Base-by-base conservation (phyloP, 106 monocot species). In the Amphibolis antarctica region DNA sequence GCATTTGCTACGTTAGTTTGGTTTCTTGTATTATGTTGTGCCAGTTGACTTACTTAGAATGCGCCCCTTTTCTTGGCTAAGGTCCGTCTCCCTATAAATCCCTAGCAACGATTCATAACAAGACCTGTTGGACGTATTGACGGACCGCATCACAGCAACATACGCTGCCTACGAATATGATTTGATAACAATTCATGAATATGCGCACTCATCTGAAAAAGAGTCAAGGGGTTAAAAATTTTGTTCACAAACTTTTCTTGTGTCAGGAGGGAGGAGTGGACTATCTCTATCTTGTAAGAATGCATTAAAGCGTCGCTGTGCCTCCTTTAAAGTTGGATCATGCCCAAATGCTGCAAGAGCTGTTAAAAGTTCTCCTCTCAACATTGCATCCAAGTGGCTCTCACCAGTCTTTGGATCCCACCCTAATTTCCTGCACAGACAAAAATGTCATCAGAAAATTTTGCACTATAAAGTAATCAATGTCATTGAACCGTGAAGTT, bases 391-490 rank as follows among this genome's bases (percentile, higher is more conserved):
- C 70, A 98, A 74, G 58, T 98, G 86, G 19, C 90, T 78, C 68
- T 98, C 96, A 24, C 84, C 82, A 62, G 78, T 77, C 68, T 75
- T 86, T 3, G 78, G 78, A 42, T 98, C 90, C 96, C 96, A 98
- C 28, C 86, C 90, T 72, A 85, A 66, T 58, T 75, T 90, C 73
- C 96, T 98, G 79, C 17, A 58, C 51, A 17, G 51, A 66, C 54
- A 65, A 54, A 65, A 12, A 59, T 51, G 51, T 19, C 36, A 50
- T 58, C 28, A 63, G 11, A 57, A 61, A 67, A 53, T 14, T 26
- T 12, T n/a, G 0, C 12, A 67, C 49, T 19, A 49, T 49, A 49
- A 49, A n/a, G n/a, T n/a, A n/a, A n/a, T n/a, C n/a, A n/a, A n/a
- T n/a, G n/a, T n/a, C n/a, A n/a, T n/a, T n/a, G n/a, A n/a, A n/a